phyloP scores from a whole-genome alignment of 1,284 basidiomycete species.

The Limonomyces culmigenus region DNA sequence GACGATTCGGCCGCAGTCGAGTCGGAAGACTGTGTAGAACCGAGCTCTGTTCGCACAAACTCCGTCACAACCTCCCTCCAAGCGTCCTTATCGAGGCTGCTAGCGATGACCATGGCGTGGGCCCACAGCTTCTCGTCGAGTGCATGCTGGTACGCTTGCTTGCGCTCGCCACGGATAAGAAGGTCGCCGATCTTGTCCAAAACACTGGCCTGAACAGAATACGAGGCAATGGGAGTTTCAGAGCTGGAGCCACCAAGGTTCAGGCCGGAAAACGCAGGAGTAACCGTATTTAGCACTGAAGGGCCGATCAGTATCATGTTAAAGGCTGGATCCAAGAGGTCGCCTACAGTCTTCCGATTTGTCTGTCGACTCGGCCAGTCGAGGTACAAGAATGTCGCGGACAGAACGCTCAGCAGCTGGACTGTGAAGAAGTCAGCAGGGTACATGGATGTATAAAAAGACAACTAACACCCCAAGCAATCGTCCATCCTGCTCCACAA shows the following conservation, averaged over 20 bases:
- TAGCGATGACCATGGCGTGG: conserved; percentile 91
- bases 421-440: conserved; percentile 22
- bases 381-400: conserved; percentile 46
- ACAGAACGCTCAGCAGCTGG: conserved; percentile 52
- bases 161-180: conserved; percentile 70
- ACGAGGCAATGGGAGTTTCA: conserved; percentile 26
- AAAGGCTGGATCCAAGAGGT: too few species aligned
- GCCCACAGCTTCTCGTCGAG: conserved; percentile 84
- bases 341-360: conserved; percentile 8
- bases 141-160: conserved; percentile 79
- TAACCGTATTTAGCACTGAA: conserved; percentile 8
- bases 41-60: conserved; percentile 73
- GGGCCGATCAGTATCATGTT: conserved; percentile 2
- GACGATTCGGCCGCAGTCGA: conserved; percentile 11
- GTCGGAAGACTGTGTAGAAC: conserved; percentile 15
- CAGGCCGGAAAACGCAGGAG: not conserved
- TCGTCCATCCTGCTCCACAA: conserved; percentile 79
- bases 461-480: conserved; percentile 59
- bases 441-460: not conserved
- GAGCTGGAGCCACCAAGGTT: conserved; percentile 5
- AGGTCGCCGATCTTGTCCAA: conserved; percentile 71
- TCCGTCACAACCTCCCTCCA: conserved; percentile 86
- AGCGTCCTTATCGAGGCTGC: conserved; percentile 81
- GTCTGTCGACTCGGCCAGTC: conserved; percentile 18
- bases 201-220: conserved; percentile 19